These are phyloP conservation scores for Cutaneotrichosporon sp. DNA, from an alignment of 1,284 basidiomycete species.

Conservation along the genomic window DNA sequence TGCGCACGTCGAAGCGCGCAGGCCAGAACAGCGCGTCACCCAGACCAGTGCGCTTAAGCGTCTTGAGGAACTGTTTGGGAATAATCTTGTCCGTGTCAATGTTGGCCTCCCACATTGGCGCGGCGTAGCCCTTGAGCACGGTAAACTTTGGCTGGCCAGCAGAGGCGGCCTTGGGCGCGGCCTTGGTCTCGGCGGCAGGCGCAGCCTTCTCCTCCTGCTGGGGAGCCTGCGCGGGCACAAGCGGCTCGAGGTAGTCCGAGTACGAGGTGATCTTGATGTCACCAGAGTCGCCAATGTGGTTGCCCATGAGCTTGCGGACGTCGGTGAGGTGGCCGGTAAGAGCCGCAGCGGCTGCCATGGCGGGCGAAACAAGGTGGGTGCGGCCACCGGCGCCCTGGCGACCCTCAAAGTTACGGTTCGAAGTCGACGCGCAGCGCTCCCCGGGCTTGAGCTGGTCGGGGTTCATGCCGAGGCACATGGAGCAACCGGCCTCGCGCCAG, in stretches of 20 bases:
- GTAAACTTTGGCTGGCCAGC: slow-evolving; percentile 67
- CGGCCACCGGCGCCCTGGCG: slow-evolving; percentile 85
- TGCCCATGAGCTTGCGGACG: slow-evolving; percentile 71
- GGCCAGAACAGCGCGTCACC: slow-evolving; percentile 84
- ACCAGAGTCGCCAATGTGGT: slow-evolving; percentile 49
- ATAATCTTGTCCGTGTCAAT: slow-evolving; percentile 98
- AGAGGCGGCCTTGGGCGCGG: slow-evolving; percentile 57
- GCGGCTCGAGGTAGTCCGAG: slow-evolving; percentile 70
- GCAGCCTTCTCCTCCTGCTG: slow-evolving; percentile 55
- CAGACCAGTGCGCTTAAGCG: slow-evolving; percentile 85
- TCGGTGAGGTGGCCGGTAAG: slow-evolving; percentile 83
- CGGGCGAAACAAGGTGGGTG: slow-evolving; percentile 87
- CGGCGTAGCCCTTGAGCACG: slow-evolving; percentile 74
- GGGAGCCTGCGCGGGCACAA: slow-evolving; percentile 55
- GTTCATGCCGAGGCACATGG: slow-evolving; percentile 98
- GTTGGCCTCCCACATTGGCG: slow-evolving; percentile 85
- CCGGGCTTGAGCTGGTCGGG: slow-evolving; percentile 85
- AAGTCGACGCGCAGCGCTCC: slow-evolving; percentile 91
- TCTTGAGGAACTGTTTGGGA: slow-evolving; percentile 93
- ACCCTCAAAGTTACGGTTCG: slow-evolving; percentile 96
- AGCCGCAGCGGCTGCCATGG: slow-evolving; percentile 93
- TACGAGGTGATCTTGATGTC: slow-evolving; percentile 64
- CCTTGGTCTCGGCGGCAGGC: slow-evolving; percentile 50
- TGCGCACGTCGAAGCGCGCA: slow-evolving; percentile 71
- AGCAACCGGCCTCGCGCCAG: slow-evolving; percentile 96